Conservation (phyloP, 2,329 filamentous ascomycete genomes). For the Xylariaceae sp. region DNA sequence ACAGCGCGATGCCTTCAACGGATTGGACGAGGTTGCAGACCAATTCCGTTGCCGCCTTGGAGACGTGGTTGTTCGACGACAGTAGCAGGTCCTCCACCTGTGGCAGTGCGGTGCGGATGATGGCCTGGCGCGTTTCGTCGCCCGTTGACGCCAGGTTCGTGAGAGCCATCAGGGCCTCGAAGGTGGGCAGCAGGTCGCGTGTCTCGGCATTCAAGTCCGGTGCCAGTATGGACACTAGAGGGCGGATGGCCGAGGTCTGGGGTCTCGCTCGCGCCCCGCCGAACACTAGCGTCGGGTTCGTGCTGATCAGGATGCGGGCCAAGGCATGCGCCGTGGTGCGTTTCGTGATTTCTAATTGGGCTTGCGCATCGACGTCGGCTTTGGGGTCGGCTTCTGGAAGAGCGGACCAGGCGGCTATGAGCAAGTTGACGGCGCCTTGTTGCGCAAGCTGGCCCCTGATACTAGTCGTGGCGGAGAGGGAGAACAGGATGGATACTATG, state of each 20-base stretch:
- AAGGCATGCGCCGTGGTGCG: constrained; percentile 72
- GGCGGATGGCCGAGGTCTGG: constrained; percentile 73
- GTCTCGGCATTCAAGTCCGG: constrained; percentile 57
- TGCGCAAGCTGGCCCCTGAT: constrained; percentile 78
- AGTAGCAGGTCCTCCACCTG: constrained; percentile 80
- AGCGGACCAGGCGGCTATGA: constrained; percentile 65
- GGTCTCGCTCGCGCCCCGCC: constrained; percentile 68
- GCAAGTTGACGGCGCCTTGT: constrained; percentile 84
- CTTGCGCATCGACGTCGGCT: too few species aligned
- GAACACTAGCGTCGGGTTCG: constrained; percentile 80
- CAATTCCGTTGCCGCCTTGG: constrained; percentile 79
- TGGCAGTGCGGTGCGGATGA: constrained; percentile 68
- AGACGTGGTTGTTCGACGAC: constrained; percentile 66
- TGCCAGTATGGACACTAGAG: constrained; percentile 68
- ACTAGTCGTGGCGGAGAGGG: constrained; percentile 67
- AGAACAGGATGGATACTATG: constrained; percentile 69
- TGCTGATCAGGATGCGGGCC: constrained; percentile 79
- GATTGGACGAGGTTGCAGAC: constrained; percentile 82
- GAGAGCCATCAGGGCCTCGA: constrained; percentile 84
- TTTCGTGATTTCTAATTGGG: too few species aligned
- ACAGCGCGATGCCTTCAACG: constrained; percentile 61
- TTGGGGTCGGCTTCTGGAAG: constrained; percentile 47
- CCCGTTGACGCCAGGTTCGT: constrained; percentile 88
- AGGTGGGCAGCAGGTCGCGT: constrained; percentile 78
- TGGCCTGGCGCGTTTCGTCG: constrained; percentile 57